These are phyloP conservation scores for Calonectria multiphialidica DNA, from an alignment of 2,329 filamentous ascomycete species.

Conservation along the genomic window DNA sequence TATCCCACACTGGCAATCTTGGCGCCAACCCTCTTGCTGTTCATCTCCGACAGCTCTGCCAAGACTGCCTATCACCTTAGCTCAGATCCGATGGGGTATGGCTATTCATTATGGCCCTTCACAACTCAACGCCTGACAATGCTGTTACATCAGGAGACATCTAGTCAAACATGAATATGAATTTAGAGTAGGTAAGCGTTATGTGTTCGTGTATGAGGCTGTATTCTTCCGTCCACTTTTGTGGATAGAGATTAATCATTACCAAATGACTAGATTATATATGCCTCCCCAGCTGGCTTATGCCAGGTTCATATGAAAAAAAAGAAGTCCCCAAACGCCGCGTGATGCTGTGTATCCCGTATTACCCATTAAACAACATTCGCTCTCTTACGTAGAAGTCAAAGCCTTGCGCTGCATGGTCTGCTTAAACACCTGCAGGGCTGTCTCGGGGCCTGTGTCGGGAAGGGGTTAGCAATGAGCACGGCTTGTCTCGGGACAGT, in stretches of 20 bases:
- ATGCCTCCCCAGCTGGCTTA: constrained; percentile 1
- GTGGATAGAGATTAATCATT: neutral
- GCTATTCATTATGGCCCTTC: no score
- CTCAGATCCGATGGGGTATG: neutral
- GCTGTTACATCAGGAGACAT: no score
- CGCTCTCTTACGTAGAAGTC: constrained; percentile 27
- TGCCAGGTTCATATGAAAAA: neutral
- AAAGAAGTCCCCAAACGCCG: neutral
- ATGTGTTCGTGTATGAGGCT: neutral
- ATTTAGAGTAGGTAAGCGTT: neutral
- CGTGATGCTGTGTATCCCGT: neutral
- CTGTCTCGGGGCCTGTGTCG: constrained; percentile 40
- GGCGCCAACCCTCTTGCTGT: neutral
- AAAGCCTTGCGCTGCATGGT: constrained; percentile 40
- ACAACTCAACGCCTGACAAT: neutral
- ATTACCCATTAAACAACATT: neutral
- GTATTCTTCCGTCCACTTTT: neutral
- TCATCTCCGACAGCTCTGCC: neutral
- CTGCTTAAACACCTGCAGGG: constrained; percentile 43
- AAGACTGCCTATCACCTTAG: neutral
- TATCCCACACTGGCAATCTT: neutral
- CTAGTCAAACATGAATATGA: no score
- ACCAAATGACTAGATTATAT: neutral
- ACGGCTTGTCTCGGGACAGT: neutral
- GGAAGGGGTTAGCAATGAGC: neutral